Conservation (phyloP, 768 basidiomycete species). For the Artomyces pyxidatus region DNA sequence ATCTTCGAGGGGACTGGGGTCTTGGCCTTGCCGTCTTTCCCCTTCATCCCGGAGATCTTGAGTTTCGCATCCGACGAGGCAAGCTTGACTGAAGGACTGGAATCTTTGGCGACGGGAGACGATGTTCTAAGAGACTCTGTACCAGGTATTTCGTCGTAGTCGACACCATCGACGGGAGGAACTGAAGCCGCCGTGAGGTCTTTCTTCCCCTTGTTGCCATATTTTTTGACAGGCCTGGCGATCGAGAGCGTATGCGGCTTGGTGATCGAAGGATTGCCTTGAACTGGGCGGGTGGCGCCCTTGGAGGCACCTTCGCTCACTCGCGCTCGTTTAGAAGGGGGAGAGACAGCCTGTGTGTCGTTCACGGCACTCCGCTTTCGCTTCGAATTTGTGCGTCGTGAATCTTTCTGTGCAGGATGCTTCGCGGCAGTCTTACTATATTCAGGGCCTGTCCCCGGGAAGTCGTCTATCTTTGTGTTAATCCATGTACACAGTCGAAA, state of each 20-base stretch:
- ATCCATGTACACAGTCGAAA: too few species aligned
- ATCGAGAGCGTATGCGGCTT: neutral
- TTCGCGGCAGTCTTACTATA: too few species aligned
- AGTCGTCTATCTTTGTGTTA: too few species aligned
- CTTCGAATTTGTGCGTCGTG: too few species aligned
- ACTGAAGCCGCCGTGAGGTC: constrained; percentile 2
- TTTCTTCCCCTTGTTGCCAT: constrained; percentile 6
- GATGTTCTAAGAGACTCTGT: neutral
- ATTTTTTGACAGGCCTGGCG: constrained; percentile 9
- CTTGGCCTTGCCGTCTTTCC: neutral
- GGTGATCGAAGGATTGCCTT: neutral
- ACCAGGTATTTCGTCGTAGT: constrained; percentile 15
- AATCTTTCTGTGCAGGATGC: too few species aligned
- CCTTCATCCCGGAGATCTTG: constrained; percentile 1
- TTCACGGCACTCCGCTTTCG: neutral
- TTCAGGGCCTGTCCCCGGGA: too few species aligned
- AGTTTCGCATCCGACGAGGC: neutral
- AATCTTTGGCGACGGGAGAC: neutral
- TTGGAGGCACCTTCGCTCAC: neutral
- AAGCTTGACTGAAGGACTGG: neutral
- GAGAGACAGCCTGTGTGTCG: neutral
- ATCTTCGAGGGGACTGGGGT: neutral
- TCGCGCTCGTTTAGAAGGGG: neutral
- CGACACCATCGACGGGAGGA: constrained; percentile 1
- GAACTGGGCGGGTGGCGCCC: neutral